These are phyloP conservation scores for Cucurbita moschata DNA, from an alignment of 306 rosid species.

Conservation along the genomic window DNA sequence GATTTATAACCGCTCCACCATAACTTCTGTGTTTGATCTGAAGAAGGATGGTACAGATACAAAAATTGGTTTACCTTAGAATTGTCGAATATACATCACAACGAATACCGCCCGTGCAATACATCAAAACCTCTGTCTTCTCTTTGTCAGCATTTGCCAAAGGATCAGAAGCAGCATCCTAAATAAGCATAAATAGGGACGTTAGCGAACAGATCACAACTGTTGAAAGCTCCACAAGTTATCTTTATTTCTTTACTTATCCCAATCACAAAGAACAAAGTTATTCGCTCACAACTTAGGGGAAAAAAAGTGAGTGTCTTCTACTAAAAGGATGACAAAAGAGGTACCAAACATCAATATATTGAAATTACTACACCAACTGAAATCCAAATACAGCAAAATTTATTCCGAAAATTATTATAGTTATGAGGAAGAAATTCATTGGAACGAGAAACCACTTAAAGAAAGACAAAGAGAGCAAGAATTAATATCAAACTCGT, in stretches of 20 bases:
- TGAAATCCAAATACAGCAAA: not conserved
- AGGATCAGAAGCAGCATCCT: constrained; percentile 73
- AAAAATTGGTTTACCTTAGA: constrained; percentile 39
- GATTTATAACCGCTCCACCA: too few species aligned
- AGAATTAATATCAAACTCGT: not conserved
- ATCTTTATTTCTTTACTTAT: not conserved
- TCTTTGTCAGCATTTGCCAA: constrained; percentile 53
- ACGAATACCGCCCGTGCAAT: constrained; percentile 92
- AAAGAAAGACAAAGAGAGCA: not conserved
- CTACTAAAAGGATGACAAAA: not conserved
- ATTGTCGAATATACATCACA: constrained; percentile 83
- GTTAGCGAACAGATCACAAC: not conserved
- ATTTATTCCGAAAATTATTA: not conserved
- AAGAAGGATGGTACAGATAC: not conserved
- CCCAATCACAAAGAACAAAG: not conserved
- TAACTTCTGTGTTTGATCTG: not conserved
- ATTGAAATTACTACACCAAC: not conserved
- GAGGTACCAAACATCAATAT: not conserved
- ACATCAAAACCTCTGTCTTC: constrained; percentile 65
- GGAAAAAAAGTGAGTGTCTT: not conserved
- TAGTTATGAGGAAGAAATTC: not conserved
- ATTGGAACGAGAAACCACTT: not conserved
- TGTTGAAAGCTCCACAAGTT: not conserved
- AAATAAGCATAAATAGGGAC: constrained; percentile 10
- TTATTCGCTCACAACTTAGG: not conserved